Evolutionary conservation across 805 yeast species (phyloP), one percentile per base, ranked within the genome.

Genomic region (Pichia phayaonensis): DNA sequence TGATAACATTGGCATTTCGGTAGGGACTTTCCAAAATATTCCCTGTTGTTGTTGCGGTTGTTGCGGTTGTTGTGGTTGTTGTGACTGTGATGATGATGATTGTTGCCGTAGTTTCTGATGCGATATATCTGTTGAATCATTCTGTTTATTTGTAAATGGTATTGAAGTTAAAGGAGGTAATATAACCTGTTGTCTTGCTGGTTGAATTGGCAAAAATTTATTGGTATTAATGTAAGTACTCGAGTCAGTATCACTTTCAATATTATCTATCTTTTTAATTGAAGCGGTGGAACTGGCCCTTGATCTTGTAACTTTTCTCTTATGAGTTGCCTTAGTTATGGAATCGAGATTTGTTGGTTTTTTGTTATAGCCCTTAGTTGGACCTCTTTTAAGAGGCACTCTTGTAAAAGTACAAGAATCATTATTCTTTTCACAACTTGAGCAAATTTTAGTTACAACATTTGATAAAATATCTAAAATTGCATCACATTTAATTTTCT

Each of bases 311-410:
- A 34, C 20, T 34, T 34, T 34, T 34, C 38, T 34, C n/a, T 34
- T 34, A 2, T 7, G 36, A 31, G 4, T 27, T 44, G 51, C 20
- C 31, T 51, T 18, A 51, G 51, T 31, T 31, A 47, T 24, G 27
- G 44, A 21, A 44, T 26, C 18, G 24, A 39, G 8, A 13, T 21
- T 16, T 39, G 11, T 40, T 6, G 46, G 23, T 24, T 47, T 42
- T 45, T 60, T 64, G 2, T 59, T 57, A 45, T 79, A 83, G 1
- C 92, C 92, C 59, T 84, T 86, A 0, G 84, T 74, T 0, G 95
- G 95, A 0, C 95, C 95, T 57, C 95, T 68, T 58, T 86, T 86
- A 62, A 86, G 63, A 0, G 90, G 95, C 2, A 82, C 74, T 46
- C 92, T 70, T 22, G 83, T 81, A 61, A 84, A 86, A 2, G 84